These are phyloP conservation scores for Pseudocercospora musae DNA, from an alignment of 2,329 filamentous ascomycete genomes.

Conservation along the genomic window DNA sequence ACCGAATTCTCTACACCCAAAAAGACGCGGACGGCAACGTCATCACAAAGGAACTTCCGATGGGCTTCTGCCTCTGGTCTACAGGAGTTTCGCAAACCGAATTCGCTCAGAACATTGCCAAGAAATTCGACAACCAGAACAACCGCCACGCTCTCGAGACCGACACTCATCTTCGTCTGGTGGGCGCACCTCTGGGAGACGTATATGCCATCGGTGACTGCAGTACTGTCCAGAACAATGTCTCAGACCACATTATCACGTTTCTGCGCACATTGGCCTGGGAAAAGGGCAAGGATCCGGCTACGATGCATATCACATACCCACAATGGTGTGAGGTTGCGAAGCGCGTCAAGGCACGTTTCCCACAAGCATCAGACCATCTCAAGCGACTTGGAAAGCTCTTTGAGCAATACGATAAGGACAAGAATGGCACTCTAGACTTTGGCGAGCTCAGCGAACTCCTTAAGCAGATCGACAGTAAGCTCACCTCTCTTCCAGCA, in stretches of 20 bases:
- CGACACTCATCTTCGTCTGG: constrained; percentile 84
- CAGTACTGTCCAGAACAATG: constrained; percentile 93
- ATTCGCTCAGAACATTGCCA: constrained; percentile 71
- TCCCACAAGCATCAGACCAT: constrained; percentile 85
- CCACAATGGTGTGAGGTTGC: constrained; percentile 85
- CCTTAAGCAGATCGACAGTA: constrained; percentile 86
- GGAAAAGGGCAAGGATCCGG: constrained; percentile 86
- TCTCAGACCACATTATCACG: constrained; percentile 83
- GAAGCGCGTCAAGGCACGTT: constrained; percentile 76
- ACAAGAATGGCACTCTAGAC: constrained; percentile 88
- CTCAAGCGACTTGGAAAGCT: constrained; percentile 85
- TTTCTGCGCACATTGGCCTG: constrained; percentile 88
- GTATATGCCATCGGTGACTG: constrained; percentile 97
- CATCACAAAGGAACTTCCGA: constrained; percentile 88
- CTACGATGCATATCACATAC: constrained; percentile 83
- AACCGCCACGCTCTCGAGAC: constrained; percentile 93
- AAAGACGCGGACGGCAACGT: constrained; percentile 68
- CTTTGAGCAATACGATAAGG: constrained; percentile 87
- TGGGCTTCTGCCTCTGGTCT: constrained; percentile 96
- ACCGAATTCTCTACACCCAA: constrained; percentile 88
- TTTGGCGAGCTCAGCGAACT: constrained; percentile 89
- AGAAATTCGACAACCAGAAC: constrained; percentile 74
- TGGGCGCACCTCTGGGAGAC: constrained; percentile 84
- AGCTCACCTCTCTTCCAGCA: constrained; percentile 88
- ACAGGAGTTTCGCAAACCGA: constrained; percentile 87